Base-by-base conservation (phyloP, 2,329 filamentous ascomycete species). In the Coleophoma crateriformis region DNA sequence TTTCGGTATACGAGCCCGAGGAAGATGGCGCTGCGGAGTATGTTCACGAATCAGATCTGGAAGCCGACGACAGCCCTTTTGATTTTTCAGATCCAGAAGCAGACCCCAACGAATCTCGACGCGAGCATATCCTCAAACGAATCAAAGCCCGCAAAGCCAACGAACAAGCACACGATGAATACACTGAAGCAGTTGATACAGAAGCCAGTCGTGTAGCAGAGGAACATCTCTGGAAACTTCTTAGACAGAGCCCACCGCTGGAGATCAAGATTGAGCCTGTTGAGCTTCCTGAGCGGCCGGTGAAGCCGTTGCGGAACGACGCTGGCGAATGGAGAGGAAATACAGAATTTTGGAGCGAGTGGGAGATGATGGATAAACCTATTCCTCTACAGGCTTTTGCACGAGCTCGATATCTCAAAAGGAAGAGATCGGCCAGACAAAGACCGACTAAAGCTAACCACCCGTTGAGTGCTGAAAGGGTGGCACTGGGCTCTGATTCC, bases 341-440 rank as follows among this genome's bases (percentile, higher is more conserved):
- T 45, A 41, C 56, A 1, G 57, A 61, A 27, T 62, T 56, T 48
- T 57, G 60, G 50, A 64, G 58, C 54, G 47, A 54, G 14, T 67
- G 64, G 64, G 64, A 66, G 50, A 51, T 44, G 6, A 46, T 61
- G 38, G 54, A 56, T 13, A 48, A 22, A 11, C 58, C 54, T 15
- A 52, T 64, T 8, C 22, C 43, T 1, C 46, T 53, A 13, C 54
- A 58, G 46, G 3, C 63, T 64, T 54, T 47, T 37, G 19, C 14
- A 22, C 27, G 33, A 27, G 27, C 27, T 27, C 27, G 27, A n/a
- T 13, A 32, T 19, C 40, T 8, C 19, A 44, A 22, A 32, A 44
- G 19, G 22, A 44, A 22, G 41, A 44, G 53, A 14, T 38, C 12
- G 15, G 35, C 7, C 8, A 27, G 27, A 27, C 27, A 27, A 27